Evolutionary conservation across 495 filamentous ascomycete species (phyloP).

Genomic region (Penicillium simplicissimum): DNA sequence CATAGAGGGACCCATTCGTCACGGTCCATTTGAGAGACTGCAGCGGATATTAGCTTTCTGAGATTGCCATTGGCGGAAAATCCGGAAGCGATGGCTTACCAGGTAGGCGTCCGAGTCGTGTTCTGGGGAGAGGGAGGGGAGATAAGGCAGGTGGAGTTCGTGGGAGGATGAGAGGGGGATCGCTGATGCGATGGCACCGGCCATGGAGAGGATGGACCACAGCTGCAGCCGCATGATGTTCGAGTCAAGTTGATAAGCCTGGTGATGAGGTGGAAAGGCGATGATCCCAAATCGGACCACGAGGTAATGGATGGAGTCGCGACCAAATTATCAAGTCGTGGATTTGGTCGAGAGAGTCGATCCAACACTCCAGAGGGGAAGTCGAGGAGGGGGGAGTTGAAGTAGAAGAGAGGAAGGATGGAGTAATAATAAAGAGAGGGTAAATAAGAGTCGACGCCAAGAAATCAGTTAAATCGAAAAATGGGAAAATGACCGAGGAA

Average conservation of each 20-base stretch:
- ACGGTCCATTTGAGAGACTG: slow-evolving; percentile 44
- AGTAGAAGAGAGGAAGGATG: not conserved
- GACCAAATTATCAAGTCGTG: not conserved
- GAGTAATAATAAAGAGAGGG: not conserved
- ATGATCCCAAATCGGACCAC: not conserved
- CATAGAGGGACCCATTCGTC: slow-evolving; percentile 39
- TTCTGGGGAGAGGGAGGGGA: slow-evolving; percentile 19
- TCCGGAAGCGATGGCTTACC: slow-evolving; percentile 16
- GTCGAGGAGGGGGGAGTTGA: not conserved
- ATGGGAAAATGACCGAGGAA: not conserved
- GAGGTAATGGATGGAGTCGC: not conserved
- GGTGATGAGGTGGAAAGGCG: not conserved
- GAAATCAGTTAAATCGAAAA: not conserved
- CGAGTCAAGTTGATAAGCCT: not conserved
- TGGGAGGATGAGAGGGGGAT: slow-evolving; percentile 23
- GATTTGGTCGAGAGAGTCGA: not conserved
- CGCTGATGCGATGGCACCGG: slow-evolving; percentile 19
- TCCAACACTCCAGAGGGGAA: not conserved
- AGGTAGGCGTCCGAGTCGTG: slow-evolving; percentile 24
- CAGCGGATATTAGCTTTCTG: slow-evolving; percentile 6
- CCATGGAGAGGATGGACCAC: slow-evolving; percentile 16
- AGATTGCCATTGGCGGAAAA: not conserved
- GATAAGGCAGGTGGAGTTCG: slow-evolving; percentile 29
- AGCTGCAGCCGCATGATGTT: slow-evolving; percentile 24
- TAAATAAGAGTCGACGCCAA: not conserved